A percentile compares a stretch with the other conserved stretches of the same genome.
phyloP scores from a whole-genome alignment of 2,329 filamentous ascomycete genomes.

The Polytolypa hystricis region DNA sequence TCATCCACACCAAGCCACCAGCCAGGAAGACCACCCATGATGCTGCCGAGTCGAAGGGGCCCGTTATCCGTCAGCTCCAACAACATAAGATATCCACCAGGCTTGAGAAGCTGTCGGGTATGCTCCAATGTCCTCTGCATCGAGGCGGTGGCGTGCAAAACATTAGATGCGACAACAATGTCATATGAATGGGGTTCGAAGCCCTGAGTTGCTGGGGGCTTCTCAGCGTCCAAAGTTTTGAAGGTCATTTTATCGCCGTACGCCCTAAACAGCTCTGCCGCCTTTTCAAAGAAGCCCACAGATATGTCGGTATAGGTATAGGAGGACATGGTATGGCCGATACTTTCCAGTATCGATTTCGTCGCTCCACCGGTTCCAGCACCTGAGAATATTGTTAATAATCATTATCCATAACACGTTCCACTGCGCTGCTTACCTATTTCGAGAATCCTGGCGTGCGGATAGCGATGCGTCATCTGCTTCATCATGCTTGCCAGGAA shows the following conservation, averaged over 20 bases:
- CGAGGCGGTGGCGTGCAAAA: constrained; percentile 12
- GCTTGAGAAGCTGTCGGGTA: constrained; percentile 12
- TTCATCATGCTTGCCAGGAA: constrained; percentile 20
- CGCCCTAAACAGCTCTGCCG: constrained; percentile 16
- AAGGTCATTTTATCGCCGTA: constrained; percentile 13
- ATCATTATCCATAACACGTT: too few species aligned
- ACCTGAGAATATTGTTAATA: too few species aligned
- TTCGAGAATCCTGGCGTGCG: constrained; percentile 35
- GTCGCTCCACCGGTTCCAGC: constrained; percentile 37
- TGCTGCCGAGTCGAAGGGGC: constrained; percentile 15
- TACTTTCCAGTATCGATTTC: constrained; percentile 20
- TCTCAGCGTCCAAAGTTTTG: constrained; percentile 10
- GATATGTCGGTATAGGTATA: constrained; percentile 39
- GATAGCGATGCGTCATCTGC: constrained; percentile 30
- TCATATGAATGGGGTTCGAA: constrained; percentile 11
- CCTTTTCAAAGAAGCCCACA: constrained; percentile 28
- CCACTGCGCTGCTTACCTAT: too few species aligned
- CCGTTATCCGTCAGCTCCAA: constrained; percentile 25
- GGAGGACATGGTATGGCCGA: constrained; percentile 23
- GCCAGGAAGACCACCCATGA: constrained; percentile 23
- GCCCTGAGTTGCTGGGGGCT: constrained; percentile 10
- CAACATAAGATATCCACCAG: constrained; percentile 34
- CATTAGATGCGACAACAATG: constrained; percentile 13
- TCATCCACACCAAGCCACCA: constrained; percentile 15
- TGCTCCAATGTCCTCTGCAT: constrained; percentile 8